A percentile compares a stretch with the other conserved stretches of the same genome.
phyloP scores from a whole-genome alignment of 139 green algal genomes.

The Chlamydomonas schloesseri region DNA sequence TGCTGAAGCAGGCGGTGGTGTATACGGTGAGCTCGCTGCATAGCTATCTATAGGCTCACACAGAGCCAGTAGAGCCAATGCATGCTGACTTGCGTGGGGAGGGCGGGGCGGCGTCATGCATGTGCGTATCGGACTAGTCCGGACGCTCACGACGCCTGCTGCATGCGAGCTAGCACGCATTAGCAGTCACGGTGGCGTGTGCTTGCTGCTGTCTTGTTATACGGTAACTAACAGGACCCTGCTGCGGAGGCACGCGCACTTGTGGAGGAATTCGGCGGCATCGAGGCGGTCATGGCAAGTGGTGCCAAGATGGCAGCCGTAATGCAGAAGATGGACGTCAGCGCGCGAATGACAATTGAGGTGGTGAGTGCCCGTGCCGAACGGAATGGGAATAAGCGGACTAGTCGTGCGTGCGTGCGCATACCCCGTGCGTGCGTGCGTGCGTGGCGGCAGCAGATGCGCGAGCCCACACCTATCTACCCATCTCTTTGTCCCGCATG shows the following conservation, averaged over 20 bases:
- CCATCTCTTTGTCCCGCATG: no score
- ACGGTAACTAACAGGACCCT: background rate
- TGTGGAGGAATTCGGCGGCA: conserved; percentile 2
- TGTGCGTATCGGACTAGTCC: no score
- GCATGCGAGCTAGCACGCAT: no score
- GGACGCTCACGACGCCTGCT: no score
- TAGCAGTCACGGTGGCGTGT: no score
- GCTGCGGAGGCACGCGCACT: background rate
- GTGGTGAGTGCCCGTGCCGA: background rate
- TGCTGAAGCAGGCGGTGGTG: no score
- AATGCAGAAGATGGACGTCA: conserved; percentile 6
- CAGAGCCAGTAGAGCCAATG: no score
- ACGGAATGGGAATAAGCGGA: background rate
- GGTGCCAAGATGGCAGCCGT: background rate
- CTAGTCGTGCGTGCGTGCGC: background rate
- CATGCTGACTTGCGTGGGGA: no score
- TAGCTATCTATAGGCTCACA: no score
- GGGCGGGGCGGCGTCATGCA: no score
- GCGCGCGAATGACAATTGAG: background rate
- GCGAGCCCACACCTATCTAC: background rate
- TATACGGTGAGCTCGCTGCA: no score
- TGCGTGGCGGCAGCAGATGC: background rate
- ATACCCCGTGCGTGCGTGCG: background rate
- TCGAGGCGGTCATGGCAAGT: background rate
- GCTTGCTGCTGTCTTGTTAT: no score